A percentile compares a stretch with the other conserved stretches of the same genome.
phyloP scores from a whole-genome alignment of 352 stramenopile genomes.

The Phytophthora citrophthora region DNA sequence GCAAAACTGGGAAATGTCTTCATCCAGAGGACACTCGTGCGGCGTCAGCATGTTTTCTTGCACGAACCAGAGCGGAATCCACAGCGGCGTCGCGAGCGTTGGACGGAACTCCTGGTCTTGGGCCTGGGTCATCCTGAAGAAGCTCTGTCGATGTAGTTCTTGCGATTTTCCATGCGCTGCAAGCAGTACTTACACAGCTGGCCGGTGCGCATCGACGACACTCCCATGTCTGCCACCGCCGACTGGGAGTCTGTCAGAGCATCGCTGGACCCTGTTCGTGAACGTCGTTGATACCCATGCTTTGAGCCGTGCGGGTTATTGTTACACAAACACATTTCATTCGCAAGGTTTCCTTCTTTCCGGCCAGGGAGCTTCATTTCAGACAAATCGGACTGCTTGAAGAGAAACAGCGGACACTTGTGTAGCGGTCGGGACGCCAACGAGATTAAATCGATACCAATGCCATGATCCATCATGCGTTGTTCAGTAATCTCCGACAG shows the following conservation, averaged over 20 bases:
- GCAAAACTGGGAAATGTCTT: slow-evolving; percentile 72
- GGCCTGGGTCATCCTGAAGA: too few relatives aligned
- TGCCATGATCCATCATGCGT: slow-evolving; percentile 99
- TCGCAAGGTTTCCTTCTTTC: slow-evolving; percentile 43
- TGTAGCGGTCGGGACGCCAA: slow-evolving; percentile 95
- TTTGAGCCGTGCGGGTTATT: slow-evolving; percentile 41
- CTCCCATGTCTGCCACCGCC: slow-evolving; percentile 34
- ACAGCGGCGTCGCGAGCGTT: too few relatives aligned
- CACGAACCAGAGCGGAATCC: slow-evolving; percentile 86
- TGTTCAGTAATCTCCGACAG: slow-evolving; percentile 98
- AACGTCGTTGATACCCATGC: slow-evolving; percentile 43
- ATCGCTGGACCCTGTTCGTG: slow-evolving; percentile 53
- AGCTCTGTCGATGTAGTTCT: slow-evolving; percentile 78
- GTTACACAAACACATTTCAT: slow-evolving; percentile 56
- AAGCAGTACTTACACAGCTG: slow-evolving; percentile 75
- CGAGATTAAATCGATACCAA: slow-evolving; percentile 98
- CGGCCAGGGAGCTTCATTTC: slow-evolving; percentile 64
- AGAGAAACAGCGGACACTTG: slow-evolving; percentile 98
- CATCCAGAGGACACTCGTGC: slow-evolving; percentile 70
- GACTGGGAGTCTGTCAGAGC: slow-evolving; percentile 47
- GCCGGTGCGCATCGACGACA: slow-evolving; percentile 45
- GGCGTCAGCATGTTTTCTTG: slow-evolving; percentile 80
- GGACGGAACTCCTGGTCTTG: too few relatives aligned
- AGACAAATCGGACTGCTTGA: slow-evolving; percentile 82
- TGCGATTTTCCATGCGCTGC: slow-evolving; percentile 60